Percentiles rank a stretch among this genome's conserved stretches.
These are phyloP conservation scores for Babesia caballi DNA, from an alignment of 169 alveolate species.

Conservation along the genomic window DNA sequence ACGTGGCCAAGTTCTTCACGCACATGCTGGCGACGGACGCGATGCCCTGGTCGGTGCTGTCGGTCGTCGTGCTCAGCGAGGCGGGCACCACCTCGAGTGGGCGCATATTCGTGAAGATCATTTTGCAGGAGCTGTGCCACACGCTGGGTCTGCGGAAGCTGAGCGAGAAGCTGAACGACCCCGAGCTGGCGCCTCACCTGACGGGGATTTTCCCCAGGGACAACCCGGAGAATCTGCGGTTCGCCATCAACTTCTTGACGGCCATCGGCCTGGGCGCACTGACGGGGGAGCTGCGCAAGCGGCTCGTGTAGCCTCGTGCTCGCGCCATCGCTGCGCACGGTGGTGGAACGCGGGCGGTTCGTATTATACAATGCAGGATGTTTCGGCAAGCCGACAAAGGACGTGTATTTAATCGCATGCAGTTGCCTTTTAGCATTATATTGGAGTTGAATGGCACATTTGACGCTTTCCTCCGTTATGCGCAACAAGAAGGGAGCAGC, in stretches of 20 bases:
- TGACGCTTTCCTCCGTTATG: too few species aligned
- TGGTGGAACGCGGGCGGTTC: too few species aligned
- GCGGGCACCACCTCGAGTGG: conserved; percentile 95
- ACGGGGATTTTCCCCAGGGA: conserved; percentile 93
- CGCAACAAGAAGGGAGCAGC: too few species aligned
- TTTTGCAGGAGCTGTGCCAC: conserved; percentile 91
- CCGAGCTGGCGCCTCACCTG: conserved; percentile 81
- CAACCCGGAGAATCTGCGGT: conserved; percentile 91
- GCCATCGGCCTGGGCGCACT: conserved; percentile 95
- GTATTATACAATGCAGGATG: too few species aligned
- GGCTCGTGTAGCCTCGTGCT: conserved; percentile 61
- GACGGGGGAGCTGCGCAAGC: conserved; percentile 90
- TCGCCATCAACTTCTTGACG: conserved; percentile 96
- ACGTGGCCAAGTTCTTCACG: conserved; percentile 94
- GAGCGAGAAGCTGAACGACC: conserved; percentile 79
- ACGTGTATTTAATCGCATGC: too few species aligned
- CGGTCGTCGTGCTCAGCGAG: conserved; percentile 90
- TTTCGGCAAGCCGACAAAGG: too few species aligned
- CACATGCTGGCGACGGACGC: conserved; percentile 91
- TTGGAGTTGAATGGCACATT: too few species aligned
- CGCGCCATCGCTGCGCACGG: too few species aligned
- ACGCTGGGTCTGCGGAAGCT: conserved; percentile 79
- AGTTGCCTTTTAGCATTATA: too few species aligned
- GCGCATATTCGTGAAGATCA: conserved; percentile 94
- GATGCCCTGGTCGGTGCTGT: conserved; percentile 79